These are phyloP conservation scores for Fusarium penzigii DNA, from an alignment of 2,329 filamentous ascomycete species.

Conservation along the genomic window DNA sequence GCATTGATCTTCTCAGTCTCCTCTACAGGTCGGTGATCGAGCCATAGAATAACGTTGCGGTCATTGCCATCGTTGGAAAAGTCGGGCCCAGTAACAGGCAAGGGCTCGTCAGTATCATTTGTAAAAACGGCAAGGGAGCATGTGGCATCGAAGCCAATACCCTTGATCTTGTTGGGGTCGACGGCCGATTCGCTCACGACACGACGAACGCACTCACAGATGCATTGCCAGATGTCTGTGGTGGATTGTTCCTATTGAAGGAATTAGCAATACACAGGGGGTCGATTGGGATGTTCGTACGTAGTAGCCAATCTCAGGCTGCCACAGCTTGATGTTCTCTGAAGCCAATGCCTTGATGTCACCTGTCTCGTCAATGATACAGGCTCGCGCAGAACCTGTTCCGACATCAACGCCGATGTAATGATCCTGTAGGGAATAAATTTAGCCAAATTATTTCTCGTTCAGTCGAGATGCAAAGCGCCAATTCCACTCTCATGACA, in stretches of 20 bases:
- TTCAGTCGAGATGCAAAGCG: not conserved
- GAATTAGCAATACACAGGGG: slow-evolving; percentile 5
- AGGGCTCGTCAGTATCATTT: slow-evolving; percentile 84
- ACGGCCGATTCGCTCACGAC: slow-evolving; percentile 82
- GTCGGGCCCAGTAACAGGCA: slow-evolving; percentile 85
- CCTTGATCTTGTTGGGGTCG: slow-evolving; percentile 73
- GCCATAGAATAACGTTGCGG: slow-evolving; percentile 95
- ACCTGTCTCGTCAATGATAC: slow-evolving; percentile 88
- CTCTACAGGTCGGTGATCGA: slow-evolving; percentile 88
- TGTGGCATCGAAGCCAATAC: slow-evolving; percentile 97
- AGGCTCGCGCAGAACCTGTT: slow-evolving; percentile 91
- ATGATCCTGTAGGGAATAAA: slow-evolving; percentile 46
- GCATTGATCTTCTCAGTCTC: slow-evolving; percentile 94
- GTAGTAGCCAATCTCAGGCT: slow-evolving; percentile 74
- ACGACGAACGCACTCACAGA: slow-evolving; percentile 83
- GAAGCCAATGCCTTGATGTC: slow-evolving; percentile 80
- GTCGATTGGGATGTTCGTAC: slow-evolving; percentile 44
- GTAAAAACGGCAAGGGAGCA: slow-evolving; percentile 93
- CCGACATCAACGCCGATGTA: slow-evolving; percentile 93
- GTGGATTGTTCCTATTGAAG: slow-evolving; percentile 84
- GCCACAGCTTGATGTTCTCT: slow-evolving; percentile 78
- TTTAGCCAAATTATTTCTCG: slow-evolving; percentile 14
- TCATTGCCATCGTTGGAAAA: slow-evolving; percentile 77
- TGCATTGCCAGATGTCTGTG: slow-evolving; percentile 93
- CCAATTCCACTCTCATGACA: too few relatives aligned